phyloP scores from a whole-genome alignment of 2,329 filamentous ascomycete species.

The Penicillium digitatum region DNA sequence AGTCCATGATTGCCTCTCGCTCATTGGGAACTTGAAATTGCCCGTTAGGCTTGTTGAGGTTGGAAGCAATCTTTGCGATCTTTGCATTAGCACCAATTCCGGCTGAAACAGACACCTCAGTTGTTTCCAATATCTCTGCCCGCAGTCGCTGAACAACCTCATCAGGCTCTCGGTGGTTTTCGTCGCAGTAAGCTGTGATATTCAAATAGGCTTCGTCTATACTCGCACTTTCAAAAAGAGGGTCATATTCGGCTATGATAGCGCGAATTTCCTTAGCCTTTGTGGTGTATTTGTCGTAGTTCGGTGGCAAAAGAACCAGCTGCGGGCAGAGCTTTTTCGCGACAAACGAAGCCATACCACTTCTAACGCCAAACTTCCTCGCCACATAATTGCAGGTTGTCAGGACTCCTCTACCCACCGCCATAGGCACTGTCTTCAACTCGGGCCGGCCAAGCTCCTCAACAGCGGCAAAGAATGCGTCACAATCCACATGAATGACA shows the following conservation, averaged over 20 bases:
- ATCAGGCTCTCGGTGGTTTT: slow-evolving; percentile 64
- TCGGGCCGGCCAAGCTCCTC: slow-evolving; percentile 82
- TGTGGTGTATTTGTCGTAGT: slow-evolving; percentile 84
- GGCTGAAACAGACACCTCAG: slow-evolving; percentile 84
- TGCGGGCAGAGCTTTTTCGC: slow-evolving; percentile 90
- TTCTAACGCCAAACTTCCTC: slow-evolving; percentile 82
- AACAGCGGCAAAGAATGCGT: slow-evolving; percentile 95
- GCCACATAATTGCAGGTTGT: slow-evolving; percentile 84
- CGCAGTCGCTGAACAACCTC: slow-evolving; percentile 75
- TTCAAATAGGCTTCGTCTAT: slow-evolving; percentile 97
- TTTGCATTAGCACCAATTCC: slow-evolving; percentile 92
- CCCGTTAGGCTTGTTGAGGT: slow-evolving; percentile 94
- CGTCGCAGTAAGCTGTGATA: slow-evolving; percentile 77
- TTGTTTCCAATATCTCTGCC: slow-evolving; percentile 67
- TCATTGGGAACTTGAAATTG: slow-evolving; percentile 75
- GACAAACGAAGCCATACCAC: slow-evolving; percentile 94
- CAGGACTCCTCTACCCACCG: slow-evolving; percentile 71
- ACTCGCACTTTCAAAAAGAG: slow-evolving; percentile 85
- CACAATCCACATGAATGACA: slow-evolving; percentile 91
- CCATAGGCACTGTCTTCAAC: slow-evolving; percentile 80
- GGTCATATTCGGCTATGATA: slow-evolving; percentile 81
- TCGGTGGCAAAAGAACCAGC: slow-evolving; percentile 74
- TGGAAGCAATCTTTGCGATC: slow-evolving; percentile 91
- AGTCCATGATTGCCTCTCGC: slow-evolving; percentile 70
- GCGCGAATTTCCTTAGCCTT: slow-evolving; percentile 85